Evolutionary conservation across 2,329 filamentous ascomycete genomes (phyloP).

Genomic region (Botrytis elliptica): DNA sequence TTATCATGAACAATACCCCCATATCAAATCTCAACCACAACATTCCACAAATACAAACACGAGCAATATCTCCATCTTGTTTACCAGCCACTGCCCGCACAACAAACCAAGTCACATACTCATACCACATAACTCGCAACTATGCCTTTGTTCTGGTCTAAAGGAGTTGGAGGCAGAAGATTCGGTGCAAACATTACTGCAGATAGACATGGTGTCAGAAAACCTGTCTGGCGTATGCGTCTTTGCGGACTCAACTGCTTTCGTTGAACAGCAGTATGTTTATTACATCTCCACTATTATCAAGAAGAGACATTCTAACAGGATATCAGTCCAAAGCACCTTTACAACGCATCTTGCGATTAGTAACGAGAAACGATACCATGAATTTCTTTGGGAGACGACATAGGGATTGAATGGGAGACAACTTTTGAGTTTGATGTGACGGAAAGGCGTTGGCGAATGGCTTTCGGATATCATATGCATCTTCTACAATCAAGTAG

Average conservation of each 20-base stretch:
- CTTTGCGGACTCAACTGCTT: conserved; percentile 16
- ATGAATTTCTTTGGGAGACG: background rate
- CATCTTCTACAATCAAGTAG: background rate
- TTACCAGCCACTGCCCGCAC: background rate
- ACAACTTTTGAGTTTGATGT: background rate
- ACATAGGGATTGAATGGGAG: background rate
- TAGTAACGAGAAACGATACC: background rate
- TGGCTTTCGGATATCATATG: background rate
- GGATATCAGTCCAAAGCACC: background rate
- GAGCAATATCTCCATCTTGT: background rate
- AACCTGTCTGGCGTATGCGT: conserved; percentile 11
- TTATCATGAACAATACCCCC: background rate
- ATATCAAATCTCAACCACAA: background rate
- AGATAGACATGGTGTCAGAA: conserved; percentile 15
- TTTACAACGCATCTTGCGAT: background rate
- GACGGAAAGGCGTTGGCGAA: background rate
- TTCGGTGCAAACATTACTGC: conserved; percentile 16
- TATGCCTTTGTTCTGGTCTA: conserved; percentile 14
- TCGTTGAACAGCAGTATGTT: conserved; percentile 6
- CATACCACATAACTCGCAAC: background rate
- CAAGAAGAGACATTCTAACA: background rate
- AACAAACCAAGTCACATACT: background rate
- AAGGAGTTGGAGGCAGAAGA: conserved; percentile 11
- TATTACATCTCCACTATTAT: background rate
- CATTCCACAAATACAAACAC: background rate